Evolutionary conservation across 208 protist genomes (phyloP), one percentile per base, ranked within the genome.

Genomic region (Leishmania guyanensis): DNA sequence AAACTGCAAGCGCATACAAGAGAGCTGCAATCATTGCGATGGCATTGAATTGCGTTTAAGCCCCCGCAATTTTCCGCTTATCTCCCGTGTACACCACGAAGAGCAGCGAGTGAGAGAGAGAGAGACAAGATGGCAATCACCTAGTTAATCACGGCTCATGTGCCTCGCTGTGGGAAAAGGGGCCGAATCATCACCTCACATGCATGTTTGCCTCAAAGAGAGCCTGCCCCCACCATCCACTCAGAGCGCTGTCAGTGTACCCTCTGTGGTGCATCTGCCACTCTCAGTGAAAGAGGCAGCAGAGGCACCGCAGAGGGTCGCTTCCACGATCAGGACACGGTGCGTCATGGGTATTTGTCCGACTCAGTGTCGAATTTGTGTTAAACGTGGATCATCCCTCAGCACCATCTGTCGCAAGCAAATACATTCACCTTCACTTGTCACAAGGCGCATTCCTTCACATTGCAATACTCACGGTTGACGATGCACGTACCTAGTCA

Each of bases 321-420:
- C 82, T 33, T 82, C 82, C 78, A 58, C 78, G 82, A 66, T 86
- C 82, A 60, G 69, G 82, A 86, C 82, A 86, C 82, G 10, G 78
- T 86, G 82, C 82, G 82, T 86, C 82, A 86, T 86, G 78, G 64
- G 22, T 43, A 48, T 65, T 53, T 2, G 39, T 88, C 84, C 84
- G 85, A 85, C 81, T 85, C 81, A 85, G 85, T 88, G 85, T 88
- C 85, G 85, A 88, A 85, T 48, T 77, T 83, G 84, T 82, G 84
- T 73, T 85, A 74, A 83, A 83, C 85, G 75, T 60, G 78, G 83
- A 83, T 86, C 83, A 86, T 86, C 83, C 53, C 68, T 60, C 62
- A 68, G 62, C 20, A 68, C 62, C 62, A 29, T 12, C 62, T 68
- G 9, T 9, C 62, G 12, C 12, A 5, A 39, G 16, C 14, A 39